Base-by-base conservation (phyloP, 768 basidiomycete genomes). In the Amanita molliuscula region DNA sequence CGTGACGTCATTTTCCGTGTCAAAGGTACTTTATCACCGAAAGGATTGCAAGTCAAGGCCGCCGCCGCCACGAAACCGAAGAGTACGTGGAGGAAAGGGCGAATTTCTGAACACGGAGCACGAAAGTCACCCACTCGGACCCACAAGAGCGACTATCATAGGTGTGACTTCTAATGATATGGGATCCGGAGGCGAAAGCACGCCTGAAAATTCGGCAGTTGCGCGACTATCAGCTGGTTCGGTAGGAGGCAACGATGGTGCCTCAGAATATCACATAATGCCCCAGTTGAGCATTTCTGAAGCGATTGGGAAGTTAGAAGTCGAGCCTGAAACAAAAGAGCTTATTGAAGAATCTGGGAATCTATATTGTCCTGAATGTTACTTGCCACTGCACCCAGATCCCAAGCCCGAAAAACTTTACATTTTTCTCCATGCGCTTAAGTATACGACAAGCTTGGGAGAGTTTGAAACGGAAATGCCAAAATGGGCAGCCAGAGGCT, bases 391-490 rank as follows among this genome's bases (percentile, higher is more conserved):
- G 21, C 83, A 93, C 51, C 90, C 92, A 9, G 96, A 99, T 65
- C 96, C 95, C 1, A 81, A 79, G 59, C 93, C 94, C 2, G 90
- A 93, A 62, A 81, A 81, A 53, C 70, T 98, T 50, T 97, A 91
- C 66, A 98, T 99, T 56, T 99, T 94, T 67, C 67, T 99, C 60
- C 96, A 99, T 59, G 94, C 96, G 23, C 65, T 88, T 60, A 77
- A 77, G 57, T 97, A 93, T 65, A 87, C 82, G 44, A 84, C 84
- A 10, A 81, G 79, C 54, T 69, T 92, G 38, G 91, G 91, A n/a
- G 67, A 75, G 23, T 95, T 88, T 57, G 81, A 87, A 66, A 89
- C 88, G 38, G 83, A 80, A 53, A 80, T 90, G 78, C 96, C 96
- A 0, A 76, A 81, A 46, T 99, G 96, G 96, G 86, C 92, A 21